These are phyloP conservation scores for Penicillium bovifimosum DNA, from an alignment of 495 filamentous ascomycete genomes.

Conservation along the genomic window DNA sequence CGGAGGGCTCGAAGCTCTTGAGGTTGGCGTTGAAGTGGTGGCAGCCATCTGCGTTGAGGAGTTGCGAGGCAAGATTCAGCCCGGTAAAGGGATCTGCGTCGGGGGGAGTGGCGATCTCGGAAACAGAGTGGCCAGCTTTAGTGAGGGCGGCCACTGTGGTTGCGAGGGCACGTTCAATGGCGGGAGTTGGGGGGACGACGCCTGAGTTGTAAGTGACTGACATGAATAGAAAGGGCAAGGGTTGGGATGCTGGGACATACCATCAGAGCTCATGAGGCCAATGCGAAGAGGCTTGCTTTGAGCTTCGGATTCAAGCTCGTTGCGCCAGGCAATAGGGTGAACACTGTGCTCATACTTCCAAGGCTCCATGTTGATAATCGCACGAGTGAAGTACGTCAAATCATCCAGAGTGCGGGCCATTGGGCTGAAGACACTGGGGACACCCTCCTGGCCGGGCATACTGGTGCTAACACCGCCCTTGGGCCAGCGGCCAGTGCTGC, in stretches of 20 bases:
- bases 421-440: constrained; percentile 83
- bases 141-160: constrained; percentile 62
- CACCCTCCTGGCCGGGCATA: constrained; percentile 92
- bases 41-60: constrained; percentile 85
- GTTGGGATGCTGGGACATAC: constrained; percentile 26
- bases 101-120: constrained; percentile 62
- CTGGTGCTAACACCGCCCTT: constrained; percentile 79
- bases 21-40: constrained; percentile 74
- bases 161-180: constrained; percentile 72
- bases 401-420: constrained; percentile 89
- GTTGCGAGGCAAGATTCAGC: constrained; percentile 71
- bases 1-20: constrained; percentile 71
- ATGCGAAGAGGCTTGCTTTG: constrained; percentile 59
- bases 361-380: constrained; percentile 75
- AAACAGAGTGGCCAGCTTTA: constrained; percentile 67
- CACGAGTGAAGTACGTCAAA: constrained; percentile 76
- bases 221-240: not conserved
- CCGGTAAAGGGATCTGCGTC: constrained; percentile 61
- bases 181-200: constrained; percentile 82
- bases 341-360: constrained; percentile 89
- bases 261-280: constrained; percentile 75
- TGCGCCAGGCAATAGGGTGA: constrained; percentile 78
- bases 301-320: constrained; percentile 52
- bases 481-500: constrained; percentile 94
- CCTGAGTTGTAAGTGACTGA: constrained; percentile 21